phyloP scores from a whole-genome alignment of 257 asterid species.

The Solanum habrochaites region DNA sequence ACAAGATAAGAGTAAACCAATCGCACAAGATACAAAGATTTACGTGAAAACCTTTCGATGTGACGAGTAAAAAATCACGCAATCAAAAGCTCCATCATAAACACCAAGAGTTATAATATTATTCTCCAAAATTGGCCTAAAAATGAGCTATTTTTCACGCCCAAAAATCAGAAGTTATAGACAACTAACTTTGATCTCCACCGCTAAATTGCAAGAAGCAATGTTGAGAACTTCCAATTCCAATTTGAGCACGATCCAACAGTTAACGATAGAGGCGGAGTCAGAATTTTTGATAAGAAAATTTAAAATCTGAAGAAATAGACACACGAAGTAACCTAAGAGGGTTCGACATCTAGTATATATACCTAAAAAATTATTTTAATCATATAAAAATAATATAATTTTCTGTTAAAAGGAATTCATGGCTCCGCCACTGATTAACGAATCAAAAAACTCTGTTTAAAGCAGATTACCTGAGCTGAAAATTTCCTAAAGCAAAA shows the following conservation, averaged over 20 bases:
- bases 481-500: no score
- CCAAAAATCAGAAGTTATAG: background rate
- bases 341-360: no score
- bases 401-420: fast-evolving
- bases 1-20: background rate
- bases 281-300: no score
- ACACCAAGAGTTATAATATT: background rate
- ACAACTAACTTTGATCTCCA: background rate
- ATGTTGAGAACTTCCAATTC: background rate
- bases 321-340: no score
- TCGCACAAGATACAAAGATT: no score
- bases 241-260: background rate
- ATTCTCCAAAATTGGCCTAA: background rate
- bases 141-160: background rate
- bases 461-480: no score
- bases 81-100: background rate
- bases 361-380: no score
- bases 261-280: background rate
- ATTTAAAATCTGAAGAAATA: no score
- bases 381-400: no score
- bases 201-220: background rate
- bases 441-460: no score
- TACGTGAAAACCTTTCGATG: background rate
- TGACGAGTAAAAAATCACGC: background rate
- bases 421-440: no score